phyloP scores from a whole-genome alignment of 148 eudicot genomes.

The Bassia scoparia region DNA sequence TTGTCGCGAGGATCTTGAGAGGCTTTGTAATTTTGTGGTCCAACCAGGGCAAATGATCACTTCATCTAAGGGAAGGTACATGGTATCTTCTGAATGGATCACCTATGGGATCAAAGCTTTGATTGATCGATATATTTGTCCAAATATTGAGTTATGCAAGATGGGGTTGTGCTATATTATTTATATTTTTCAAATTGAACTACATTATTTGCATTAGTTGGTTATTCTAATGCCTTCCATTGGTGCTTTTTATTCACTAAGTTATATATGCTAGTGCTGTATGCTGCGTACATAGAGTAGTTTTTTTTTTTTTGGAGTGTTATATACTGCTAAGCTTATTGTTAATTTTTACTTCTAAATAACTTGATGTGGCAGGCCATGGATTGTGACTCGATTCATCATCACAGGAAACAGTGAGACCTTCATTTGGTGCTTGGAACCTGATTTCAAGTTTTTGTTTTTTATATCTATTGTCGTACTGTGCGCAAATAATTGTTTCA shows the following conservation, averaged over 20 bases:
- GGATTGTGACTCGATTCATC: conserved; percentile 35
- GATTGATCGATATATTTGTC: not conserved
- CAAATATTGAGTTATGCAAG: not conserved
- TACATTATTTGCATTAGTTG: not conserved
- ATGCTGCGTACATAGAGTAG: conserved; percentile 3
- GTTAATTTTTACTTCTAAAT: not conserved
- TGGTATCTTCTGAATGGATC: not conserved
- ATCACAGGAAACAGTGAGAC: conserved; percentile 21
- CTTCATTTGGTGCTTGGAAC: conserved; percentile 30
- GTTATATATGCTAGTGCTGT: no score
- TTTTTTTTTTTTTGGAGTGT: no score
- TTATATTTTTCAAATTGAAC: no score
- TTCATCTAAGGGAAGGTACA: conserved; percentile 59
- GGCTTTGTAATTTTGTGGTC: conserved; percentile 35
- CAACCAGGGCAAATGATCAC: conserved; percentile 40
- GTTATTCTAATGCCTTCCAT: not conserved
- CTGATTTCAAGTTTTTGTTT: conserved; percentile 15
- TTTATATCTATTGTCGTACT: no score
- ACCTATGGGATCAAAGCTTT: no score
- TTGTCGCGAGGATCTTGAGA: conserved; percentile 31
- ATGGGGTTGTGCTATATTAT: not conserved
- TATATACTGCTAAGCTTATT: no score
- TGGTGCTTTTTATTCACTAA: not conserved
- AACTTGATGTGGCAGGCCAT: conserved; percentile 44
- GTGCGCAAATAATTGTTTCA: no score